Percentiles rank a stretch among this genome's conserved stretches.
Evolutionary conservation across 2,329 filamentous ascomycete species (phyloP).

Genomic region (Fusarium haematococcum): DNA sequence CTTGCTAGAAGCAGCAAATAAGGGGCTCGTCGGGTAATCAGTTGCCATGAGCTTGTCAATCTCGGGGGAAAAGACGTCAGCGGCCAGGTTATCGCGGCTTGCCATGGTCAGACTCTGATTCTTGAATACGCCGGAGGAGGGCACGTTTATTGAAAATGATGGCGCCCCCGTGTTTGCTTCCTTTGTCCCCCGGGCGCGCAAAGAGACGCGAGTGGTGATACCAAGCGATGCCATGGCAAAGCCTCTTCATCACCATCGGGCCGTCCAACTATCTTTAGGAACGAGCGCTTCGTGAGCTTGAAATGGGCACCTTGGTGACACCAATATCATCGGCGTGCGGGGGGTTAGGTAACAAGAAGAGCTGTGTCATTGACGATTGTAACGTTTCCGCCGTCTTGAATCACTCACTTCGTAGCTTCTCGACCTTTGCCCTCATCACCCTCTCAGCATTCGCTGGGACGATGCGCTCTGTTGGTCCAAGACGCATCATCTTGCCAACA

Average conservation of each 20-base stretch:
- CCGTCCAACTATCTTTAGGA: constrained; percentile 28
- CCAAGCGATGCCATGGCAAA: constrained; percentile 30
- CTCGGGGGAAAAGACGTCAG: constrained; percentile 13
- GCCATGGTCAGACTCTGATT: constrained; percentile 17
- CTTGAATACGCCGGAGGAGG: constrained; percentile 8
- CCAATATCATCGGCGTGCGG: constrained; percentile 25
- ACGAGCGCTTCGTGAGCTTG: constrained; percentile 15
- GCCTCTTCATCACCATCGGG: constrained; percentile 34
- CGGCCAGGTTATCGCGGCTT: constrained; percentile 6
- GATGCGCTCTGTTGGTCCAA: constrained; percentile 66
- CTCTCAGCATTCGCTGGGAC: constrained; percentile 64
- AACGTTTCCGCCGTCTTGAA: constrained; percentile 11
- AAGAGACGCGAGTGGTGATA: constrained; percentile 33
- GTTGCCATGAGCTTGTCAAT: constrained; percentile 30
- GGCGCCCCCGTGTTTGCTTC: constrained; percentile 37
- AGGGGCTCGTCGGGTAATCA: constrained; percentile 12
- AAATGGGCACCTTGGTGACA: constrained; percentile 28
- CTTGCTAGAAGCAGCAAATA: constrained; percentile 2
- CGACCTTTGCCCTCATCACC: constrained; percentile 54
- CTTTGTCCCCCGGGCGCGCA: constrained; percentile 26
- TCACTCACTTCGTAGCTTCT: constrained; percentile 34
- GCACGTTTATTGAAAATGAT: constrained; percentile 22
- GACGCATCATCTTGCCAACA: constrained; percentile 68
- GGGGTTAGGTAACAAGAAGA: constrained; percentile 19
- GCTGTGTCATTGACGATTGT: constrained; percentile 23